Conservation (phyloP, 257 asterid genomes). For the Nyctanthes arbortristis region DNA sequence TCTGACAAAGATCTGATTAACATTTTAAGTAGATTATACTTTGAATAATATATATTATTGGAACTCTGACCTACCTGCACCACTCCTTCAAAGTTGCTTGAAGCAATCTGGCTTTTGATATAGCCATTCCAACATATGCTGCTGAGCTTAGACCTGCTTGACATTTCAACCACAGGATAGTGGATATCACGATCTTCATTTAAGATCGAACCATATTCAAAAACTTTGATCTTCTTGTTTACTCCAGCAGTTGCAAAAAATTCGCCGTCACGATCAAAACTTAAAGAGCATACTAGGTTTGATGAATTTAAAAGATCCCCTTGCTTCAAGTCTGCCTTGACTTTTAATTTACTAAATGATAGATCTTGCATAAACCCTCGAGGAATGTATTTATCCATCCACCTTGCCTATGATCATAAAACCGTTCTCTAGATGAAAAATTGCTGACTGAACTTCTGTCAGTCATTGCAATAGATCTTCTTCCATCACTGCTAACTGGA, state of each 20-base stretch:
- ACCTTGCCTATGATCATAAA: constrained; percentile 46
- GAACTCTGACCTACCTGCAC: constrained; percentile 63
- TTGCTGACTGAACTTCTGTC: constrained; percentile 81
- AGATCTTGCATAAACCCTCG: constrained; percentile 78
- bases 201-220: constrained; percentile 65
- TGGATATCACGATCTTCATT: constrained; percentile 81
- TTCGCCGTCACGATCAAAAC: constrained; percentile 97
- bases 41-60: background rate
- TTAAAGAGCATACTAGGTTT: constrained; percentile 83
- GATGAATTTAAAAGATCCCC: constrained; percentile 93
- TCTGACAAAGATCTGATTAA: constrained; percentile 11
- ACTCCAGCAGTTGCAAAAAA: too few species aligned
- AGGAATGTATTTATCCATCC: constrained; percentile 81
- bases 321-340: constrained; percentile 88
- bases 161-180: constrained; percentile 93
- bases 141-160: constrained; percentile 84
- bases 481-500: constrained; percentile 45
- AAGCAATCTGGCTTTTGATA: constrained; percentile 93
- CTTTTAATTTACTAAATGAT: constrained; percentile 70
- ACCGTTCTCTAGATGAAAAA: constrained; percentile 50
- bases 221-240: too few species aligned
- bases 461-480: constrained; percentile 48
- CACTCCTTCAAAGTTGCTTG: constrained; percentile 96
- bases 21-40: background rate
- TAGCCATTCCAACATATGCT: constrained; percentile 95